Conservation (phyloP, 2,329 filamentous ascomycete genomes). For the Periconia sp. region DNA sequence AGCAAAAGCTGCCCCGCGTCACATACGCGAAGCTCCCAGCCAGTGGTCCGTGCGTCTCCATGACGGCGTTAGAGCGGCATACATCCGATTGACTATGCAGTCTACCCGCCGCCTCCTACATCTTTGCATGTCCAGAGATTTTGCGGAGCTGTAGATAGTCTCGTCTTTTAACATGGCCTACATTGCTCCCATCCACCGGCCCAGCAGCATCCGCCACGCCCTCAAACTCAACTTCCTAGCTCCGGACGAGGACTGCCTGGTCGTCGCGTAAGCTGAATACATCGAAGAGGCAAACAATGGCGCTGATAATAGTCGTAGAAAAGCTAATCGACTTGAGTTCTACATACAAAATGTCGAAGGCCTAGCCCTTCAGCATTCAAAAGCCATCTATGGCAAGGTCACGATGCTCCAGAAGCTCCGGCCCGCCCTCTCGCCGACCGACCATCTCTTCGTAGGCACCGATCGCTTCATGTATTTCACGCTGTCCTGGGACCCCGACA, state of each 20-base stretch:
- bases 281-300: not conserved
- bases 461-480: constrained; percentile 92
- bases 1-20: constrained; percentile 28
- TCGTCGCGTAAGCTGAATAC: constrained; percentile 74
- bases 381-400: constrained; percentile 82
- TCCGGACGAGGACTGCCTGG: constrained; percentile 77
- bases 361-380: constrained; percentile 66
- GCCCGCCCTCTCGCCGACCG: constrained; percentile 74
- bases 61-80: constrained; percentile 36
- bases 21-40: constrained; percentile 18
- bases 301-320: constrained; percentile 53
- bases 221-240: constrained; percentile 79
- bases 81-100: too few relatives aligned
- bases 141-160: constrained; percentile 17
- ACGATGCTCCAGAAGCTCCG: constrained; percentile 82
- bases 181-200: constrained; percentile 88
- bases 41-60: constrained; percentile 22
- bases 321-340: constrained; percentile 84
- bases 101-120: too few relatives aligned
- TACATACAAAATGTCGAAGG: constrained; percentile 72
- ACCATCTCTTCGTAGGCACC: constrained; percentile 91
- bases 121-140: too few relatives aligned
- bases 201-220: constrained; percentile 90
- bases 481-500: constrained; percentile 75
- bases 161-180: constrained; percentile 74